Conservation (phyloP, 768 basidiomycete species). For the Suillus lakei region DNA sequence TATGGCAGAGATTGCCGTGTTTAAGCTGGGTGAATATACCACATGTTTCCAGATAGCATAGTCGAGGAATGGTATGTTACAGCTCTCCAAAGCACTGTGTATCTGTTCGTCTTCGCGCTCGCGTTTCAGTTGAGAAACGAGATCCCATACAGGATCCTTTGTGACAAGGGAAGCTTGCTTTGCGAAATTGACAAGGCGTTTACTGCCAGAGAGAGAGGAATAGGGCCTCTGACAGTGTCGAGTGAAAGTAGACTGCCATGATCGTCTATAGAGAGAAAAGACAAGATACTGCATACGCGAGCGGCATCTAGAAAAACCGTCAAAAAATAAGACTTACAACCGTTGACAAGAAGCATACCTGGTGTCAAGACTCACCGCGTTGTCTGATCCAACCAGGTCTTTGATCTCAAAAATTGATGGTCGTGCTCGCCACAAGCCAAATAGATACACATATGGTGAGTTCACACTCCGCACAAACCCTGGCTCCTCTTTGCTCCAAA, state of each 20-base stretch:
- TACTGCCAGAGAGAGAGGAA: slow-evolving; percentile 27
- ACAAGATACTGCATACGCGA: slow-evolving; percentile 26
- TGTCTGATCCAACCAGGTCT: neutral
- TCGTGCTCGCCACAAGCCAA: slow-evolving; percentile 41
- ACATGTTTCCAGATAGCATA: slow-evolving; percentile 45
- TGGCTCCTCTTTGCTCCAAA: slow-evolving; percentile 23
- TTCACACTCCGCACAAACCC: slow-evolving; percentile 35
- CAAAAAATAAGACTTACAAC: slow-evolving; percentile 5
- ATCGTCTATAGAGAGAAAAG: slow-evolving; percentile 14
- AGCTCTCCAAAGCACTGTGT: slow-evolving; percentile 33
- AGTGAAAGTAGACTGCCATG: neutral
- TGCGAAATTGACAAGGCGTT: slow-evolving; percentile 29
- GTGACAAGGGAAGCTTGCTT: slow-evolving; percentile 41
- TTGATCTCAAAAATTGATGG: slow-evolving; percentile 4
- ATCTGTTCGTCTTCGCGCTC: slow-evolving; percentile 11
- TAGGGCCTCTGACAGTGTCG: slow-evolving; percentile 8
- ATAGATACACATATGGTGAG: slow-evolving; percentile 32
- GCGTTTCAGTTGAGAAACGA: slow-evolving; percentile 40
- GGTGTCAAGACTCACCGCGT: slow-evolving; percentile 1
- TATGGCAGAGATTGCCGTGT: slow-evolving; percentile 32
- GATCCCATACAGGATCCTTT: slow-evolving; percentile 46
- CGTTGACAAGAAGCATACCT: slow-evolving; percentile 4
- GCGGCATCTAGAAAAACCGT: slow-evolving; percentile 18
- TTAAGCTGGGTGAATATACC: slow-evolving; percentile 40
- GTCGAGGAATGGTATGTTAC: slow-evolving; percentile 40